Conservation (phyloP, 768 basidiomycete species). For the Termitomyces titanicus region DNA sequence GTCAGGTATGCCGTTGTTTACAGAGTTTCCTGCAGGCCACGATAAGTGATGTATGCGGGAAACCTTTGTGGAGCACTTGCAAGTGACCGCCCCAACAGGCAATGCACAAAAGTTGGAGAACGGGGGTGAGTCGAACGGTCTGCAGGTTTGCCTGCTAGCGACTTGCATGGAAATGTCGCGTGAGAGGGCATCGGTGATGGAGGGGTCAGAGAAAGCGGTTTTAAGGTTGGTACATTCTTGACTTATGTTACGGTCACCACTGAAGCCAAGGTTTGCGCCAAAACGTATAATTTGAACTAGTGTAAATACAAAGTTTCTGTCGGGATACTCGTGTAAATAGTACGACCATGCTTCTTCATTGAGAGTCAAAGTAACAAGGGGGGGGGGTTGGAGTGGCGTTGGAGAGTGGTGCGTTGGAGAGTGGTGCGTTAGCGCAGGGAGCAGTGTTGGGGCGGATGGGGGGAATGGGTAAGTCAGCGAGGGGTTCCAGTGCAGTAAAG, state of each 20-base stretch:
- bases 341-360: conserved; percentile 15
- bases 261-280: conserved; percentile 26
- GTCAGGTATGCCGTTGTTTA: conserved; percentile 30
- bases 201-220: conserved; percentile 13
- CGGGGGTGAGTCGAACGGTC: conserved; percentile 20
- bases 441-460: no score
- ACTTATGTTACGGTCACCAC: conserved; percentile 4
- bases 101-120: conserved; percentile 18
- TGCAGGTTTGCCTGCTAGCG: neutral
- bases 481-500: no score
- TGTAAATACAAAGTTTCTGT: conserved; percentile 20
- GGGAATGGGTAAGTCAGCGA: no score
- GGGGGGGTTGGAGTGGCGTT: neutral
- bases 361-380: conserved; percentile 15
- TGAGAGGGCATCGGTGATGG: conserved; percentile 7
- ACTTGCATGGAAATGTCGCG: neutral
- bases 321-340: conserved; percentile 24
- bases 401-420: no score
- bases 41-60: conserved; percentile 23
- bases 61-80: conserved; percentile 22
- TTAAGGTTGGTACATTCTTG: conserved; percentile 20
- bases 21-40: conserved; percentile 18
- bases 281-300: conserved; percentile 23
- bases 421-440: no score
- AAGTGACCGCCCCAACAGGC: conserved; percentile 20